Percentiles rank a stretch among this genome's conserved stretches.
Conservation (phyloP, 768 basidiomycete genomes). For the Termitomyces sp. region DNA sequence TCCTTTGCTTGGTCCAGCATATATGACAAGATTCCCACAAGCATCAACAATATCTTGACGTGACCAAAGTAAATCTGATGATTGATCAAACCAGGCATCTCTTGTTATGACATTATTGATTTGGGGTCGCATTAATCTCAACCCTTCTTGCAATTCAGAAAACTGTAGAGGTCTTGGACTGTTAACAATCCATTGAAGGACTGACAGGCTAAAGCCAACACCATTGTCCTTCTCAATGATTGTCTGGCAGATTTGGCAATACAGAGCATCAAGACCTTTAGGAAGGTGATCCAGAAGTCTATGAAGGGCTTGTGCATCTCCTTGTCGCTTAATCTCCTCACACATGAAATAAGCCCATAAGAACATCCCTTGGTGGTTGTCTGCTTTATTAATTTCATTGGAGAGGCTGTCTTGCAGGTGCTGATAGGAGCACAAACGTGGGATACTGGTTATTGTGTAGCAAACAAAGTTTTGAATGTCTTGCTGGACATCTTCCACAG, state of each 20-base stretch:
- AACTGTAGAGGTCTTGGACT: constrained; percentile 6
- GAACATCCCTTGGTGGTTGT: constrained; percentile 13
- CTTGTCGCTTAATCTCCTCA: constrained; percentile 9
- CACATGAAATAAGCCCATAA: constrained; percentile 10
- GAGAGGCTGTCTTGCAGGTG: background rate
- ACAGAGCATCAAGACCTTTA: constrained; percentile 7
- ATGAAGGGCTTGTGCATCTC: background rate
- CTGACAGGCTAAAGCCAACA: constrained; percentile 2
- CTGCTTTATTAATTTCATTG: background rate
- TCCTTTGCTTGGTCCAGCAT: background rate
- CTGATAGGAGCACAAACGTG: background rate
- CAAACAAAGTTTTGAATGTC: constrained; percentile 5
- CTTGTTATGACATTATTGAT: background rate
- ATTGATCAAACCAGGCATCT: constrained; percentile 1
- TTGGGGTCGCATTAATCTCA: constrained; percentile 3
- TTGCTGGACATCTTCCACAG: background rate
- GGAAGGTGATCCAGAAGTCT: constrained; percentile 3
- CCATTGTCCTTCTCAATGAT: constrained; percentile 4
- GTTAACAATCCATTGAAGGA: constrained; percentile 5
- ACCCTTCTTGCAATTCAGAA: constrained; percentile 7
- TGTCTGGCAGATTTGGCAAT: constrained; percentile 5
- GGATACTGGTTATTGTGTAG: background rate
- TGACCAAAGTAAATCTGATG: constrained; percentile 7
- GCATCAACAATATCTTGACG: constrained; percentile 11
- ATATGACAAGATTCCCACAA: constrained; percentile 9